Evolutionary conservation across 2,329 filamentous ascomycete species (phyloP), one percentile per base, ranked within the genome.

Genomic region (Aspergillus sergii): DNA sequence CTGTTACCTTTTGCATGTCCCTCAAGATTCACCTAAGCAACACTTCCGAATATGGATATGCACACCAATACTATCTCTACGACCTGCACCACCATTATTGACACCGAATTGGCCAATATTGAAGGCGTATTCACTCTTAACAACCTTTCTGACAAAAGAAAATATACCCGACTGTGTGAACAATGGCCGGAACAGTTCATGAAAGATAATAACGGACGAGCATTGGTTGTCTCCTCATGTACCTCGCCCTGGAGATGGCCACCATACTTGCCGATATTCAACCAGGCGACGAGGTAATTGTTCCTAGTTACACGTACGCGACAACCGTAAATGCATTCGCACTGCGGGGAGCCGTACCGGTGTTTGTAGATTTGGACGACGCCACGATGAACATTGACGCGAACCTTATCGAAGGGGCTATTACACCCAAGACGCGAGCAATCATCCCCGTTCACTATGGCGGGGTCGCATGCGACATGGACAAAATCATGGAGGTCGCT

Each of bases 371-470:
- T 30, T n/a, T 68, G 11, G 61, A 65, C n/a, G 34, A 60, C 8
- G 36, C 51, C 1, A 69, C 62, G 10, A 63, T 68, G 66, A 67
- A 62, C n/a, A 53, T 69, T 11, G 43, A 66, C 39, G 23, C 28
- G 1, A 9, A 23, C 2, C 39, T 32, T 1, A 61, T 68, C 26
- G 59, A 63, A 23, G 45, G 53, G 3, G 64, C 58, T 0, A 64
- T 69, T 16, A 65, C 67, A 0, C n/a, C 59, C 0, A 59, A 59
- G 11, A 69, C 66, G 12, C 59, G 63, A 9, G 64, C 39, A 4
- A 63, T 66, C 11, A 51, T 69, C 7, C 60, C 66, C 14, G 64
- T 69, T 3, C 62, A 68, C 46, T 69, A 69, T 43, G 63, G 45
- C 12, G 66, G 63, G 4, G 28, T 69, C 3, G 53, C 60, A 1